Base-by-base conservation (phyloP, 2,329 filamentous ascomycete species). In the Paraconiothyrium brasiliense region DNA sequence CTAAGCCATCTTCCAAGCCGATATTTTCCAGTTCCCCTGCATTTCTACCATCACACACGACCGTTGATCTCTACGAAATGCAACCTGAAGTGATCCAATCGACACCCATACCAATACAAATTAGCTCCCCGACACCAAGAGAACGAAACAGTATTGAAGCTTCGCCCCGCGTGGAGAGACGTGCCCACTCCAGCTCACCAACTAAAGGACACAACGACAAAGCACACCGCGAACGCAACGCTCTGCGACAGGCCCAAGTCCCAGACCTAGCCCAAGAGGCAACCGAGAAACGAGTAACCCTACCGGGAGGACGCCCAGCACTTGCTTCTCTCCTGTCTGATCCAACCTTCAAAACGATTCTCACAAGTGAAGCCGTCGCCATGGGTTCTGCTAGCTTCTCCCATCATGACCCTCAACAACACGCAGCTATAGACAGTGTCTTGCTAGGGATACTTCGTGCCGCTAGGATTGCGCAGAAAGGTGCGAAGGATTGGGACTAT, bases 121-220 rank as follows among this genome's bases (percentile, higher is more conserved):
- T 10, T n/a, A 6, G 41, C 41, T 20, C 20, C 9, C 41, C 6
- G 16, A 44, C n/a, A 22, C 2, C 8, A 10, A 22, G 10, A n/a
- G 20, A 22, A 9, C 20, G 16, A 10, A n/a, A 2, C 16, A 44
- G 41, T 1, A 30, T 30, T 13, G 13, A 27, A 13, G 16, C 7
- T 30, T 14, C 9, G 30, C 22, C 46, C 3, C 46, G 20, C 22
- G 16, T 14, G 20, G 22, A 34, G 20, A 24, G 16, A 27, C 54
- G 30, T 11, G 4, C 54, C 8, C 54, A 30, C 41, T 56, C 54
- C 16, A 41, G 41, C 6, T 56, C 54, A 6, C 27, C 54, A 9
- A 16, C 10, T 8, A 43, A 20, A 1, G 41, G 24, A 10, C 30
- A 20, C n/a, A 56, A n/a, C 13, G n/a, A 13, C 14, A 16, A n/a